Evolutionary conservation across 176 grass and related monocot species (phyloP).

Genomic region (Phragmites australis): DNA sequence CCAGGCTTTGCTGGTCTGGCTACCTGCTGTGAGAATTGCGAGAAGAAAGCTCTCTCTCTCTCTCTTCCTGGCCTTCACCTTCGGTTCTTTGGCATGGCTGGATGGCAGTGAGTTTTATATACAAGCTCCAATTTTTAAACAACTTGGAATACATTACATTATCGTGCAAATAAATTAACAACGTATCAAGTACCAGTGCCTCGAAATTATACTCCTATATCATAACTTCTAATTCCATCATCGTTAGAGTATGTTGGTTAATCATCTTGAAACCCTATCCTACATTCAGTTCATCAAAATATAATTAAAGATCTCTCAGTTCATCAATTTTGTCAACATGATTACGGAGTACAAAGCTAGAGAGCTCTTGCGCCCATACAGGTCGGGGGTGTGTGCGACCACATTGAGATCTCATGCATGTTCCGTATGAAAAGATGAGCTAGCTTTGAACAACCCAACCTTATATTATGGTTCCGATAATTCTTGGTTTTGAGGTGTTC

Average conservation of each 20-base stretch:
- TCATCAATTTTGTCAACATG: no score
- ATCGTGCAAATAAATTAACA: slow-evolving; percentile 5
- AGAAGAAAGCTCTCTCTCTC: no score
- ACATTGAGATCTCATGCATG: slow-evolving; percentile 53
- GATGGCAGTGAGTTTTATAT: slow-evolving; percentile 41
- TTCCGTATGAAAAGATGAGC: slow-evolving; percentile 58
- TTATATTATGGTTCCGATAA: slow-evolving; percentile 42
- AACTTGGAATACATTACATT: slow-evolving; percentile 15
- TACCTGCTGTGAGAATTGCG: slow-evolving; percentile 7
- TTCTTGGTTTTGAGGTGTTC: slow-evolving; percentile 36
- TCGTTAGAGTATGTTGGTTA: slow-evolving; percentile 49
- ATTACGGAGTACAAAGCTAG: neutral
- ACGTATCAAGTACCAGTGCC: neutral
- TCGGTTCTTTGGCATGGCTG: slow-evolving; percentile 32
- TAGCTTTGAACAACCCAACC: slow-evolving; percentile 38
- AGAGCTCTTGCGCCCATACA: slow-evolving; percentile 30
- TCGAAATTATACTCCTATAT: neutral
- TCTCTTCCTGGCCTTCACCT: neutral
- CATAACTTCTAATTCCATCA: slow-evolving; percentile 20
- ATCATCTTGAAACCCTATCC: neutral
- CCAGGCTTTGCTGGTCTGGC: neutral
- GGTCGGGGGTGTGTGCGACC: slow-evolving; percentile 35
- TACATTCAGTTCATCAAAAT: neutral
- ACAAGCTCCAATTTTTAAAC: neutral
- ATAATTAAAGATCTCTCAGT: neutral